phyloP scores from a whole-genome alignment of 2,329 filamentous ascomycete genomes.

The Aspergillus pseudotamarii region DNA sequence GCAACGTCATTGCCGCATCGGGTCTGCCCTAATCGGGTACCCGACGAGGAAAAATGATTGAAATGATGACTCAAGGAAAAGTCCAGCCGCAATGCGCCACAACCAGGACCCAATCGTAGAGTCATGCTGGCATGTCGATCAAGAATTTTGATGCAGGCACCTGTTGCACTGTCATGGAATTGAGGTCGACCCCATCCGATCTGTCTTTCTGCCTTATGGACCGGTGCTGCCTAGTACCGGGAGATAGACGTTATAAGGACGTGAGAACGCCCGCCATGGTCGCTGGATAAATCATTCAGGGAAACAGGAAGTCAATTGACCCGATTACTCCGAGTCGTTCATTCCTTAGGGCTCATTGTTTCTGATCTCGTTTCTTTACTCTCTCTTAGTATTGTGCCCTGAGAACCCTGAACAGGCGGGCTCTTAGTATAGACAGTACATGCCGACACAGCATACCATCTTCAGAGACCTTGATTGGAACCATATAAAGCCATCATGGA shows the following conservation, averaged over 20 bases:
- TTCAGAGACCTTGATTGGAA: not conserved
- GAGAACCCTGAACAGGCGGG: not conserved
- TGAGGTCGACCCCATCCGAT: not conserved
- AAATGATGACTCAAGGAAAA: not conserved
- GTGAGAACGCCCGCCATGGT: not conserved
- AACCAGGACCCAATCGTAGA: not conserved
- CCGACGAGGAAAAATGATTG: not conserved
- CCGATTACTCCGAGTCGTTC: not conserved
- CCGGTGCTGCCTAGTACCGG: not conserved
- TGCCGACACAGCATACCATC: not conserved
- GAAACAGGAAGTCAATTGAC: not conserved
- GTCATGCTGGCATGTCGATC: not conserved
- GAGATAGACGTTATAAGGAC: not conserved
- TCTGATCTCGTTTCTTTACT: not conserved
- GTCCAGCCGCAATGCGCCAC: not conserved
- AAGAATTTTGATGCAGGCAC: not conserved
- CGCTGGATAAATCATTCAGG: not conserved
- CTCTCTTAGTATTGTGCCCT: not conserved
- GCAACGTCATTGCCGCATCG: not conserved
- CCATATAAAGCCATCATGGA: constrained; percentile 16
- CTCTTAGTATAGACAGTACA: not conserved
- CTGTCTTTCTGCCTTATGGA: not conserved
- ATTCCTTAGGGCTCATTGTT: not conserved
- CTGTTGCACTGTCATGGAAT: not conserved
- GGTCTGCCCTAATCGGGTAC: not conserved